Evolutionary conservation across 2,329 filamentous ascomycete genomes (phyloP).

Genomic region (Emergomyces orientalis): DNA sequence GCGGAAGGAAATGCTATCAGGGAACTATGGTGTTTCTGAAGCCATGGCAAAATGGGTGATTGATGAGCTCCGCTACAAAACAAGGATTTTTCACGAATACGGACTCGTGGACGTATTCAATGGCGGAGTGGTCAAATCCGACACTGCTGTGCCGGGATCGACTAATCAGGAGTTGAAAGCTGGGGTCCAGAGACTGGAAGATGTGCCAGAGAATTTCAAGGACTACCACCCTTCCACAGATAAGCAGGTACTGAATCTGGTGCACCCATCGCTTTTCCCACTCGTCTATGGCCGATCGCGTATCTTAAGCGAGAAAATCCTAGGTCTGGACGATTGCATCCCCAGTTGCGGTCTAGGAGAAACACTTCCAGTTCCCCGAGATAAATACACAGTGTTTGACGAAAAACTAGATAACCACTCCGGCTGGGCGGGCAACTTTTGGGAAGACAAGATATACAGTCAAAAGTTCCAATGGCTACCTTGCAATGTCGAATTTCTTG

Average conservation of each 20-base stretch:
- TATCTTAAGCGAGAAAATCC: constrained; percentile 10
- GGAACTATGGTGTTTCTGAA: constrained; percentile 16
- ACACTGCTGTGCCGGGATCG: constrained; percentile 32
- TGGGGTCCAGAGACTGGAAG: constrained; percentile 42
- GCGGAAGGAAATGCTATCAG: constrained; percentile 17
- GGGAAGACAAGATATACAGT: constrained; percentile 15
- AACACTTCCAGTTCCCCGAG: constrained; percentile 12
- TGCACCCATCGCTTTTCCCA: constrained; percentile 46
- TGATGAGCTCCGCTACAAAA: constrained; percentile 41
- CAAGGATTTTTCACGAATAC: constrained; percentile 29
- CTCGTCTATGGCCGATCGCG: constrained; percentile 13
- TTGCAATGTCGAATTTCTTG: constrained; percentile 24
- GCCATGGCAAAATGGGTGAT: constrained; percentile 28
- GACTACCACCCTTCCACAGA: constrained; percentile 54
- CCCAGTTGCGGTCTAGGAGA: constrained; percentile 16
- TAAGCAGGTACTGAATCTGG: constrained; percentile 48
- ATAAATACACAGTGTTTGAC: constrained; percentile 1
- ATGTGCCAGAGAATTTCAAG: constrained; percentile 41
- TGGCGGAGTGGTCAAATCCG: constrained; percentile 42
- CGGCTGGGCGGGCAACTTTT: not conserved
- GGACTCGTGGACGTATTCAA: constrained; percentile 38
- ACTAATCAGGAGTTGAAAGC: constrained; percentile 34
- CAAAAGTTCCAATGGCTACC: constrained; percentile 39
- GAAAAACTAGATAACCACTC: not conserved
- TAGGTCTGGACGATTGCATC: constrained; percentile 12